Conservation (phyloP, 495 filamentous ascomycete genomes). For the Podospora appendiculata region DNA sequence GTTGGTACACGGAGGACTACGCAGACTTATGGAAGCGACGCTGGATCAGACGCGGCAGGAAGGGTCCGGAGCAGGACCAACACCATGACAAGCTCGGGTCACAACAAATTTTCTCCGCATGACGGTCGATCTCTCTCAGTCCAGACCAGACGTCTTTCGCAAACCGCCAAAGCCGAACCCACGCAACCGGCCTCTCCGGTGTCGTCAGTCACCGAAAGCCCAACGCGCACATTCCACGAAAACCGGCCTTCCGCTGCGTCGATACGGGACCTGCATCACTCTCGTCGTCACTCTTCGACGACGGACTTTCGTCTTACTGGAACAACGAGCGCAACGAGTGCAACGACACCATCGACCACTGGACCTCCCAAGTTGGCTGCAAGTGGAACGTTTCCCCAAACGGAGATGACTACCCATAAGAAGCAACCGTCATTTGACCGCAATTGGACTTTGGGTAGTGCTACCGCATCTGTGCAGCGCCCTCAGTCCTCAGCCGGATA, state of each 20-base stretch:
- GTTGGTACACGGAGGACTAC: constrained; percentile 35
- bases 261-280: constrained; percentile 74
- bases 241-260: constrained; percentile 71
- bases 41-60: constrained; percentile 40
- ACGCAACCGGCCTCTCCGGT: constrained; percentile 32
- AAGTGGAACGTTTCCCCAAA: constrained; percentile 26
- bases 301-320: constrained; percentile 56
- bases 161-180: constrained; percentile 34
- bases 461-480: constrained; percentile 22
- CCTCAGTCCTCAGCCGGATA: constrained; percentile 39
- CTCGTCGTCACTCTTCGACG: constrained; percentile 83
- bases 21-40: constrained; percentile 45
- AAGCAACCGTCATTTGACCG: constrained; percentile 86
- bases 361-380: constrained; percentile 18
- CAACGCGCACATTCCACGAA: constrained; percentile 39
- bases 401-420: constrained; percentile 44
- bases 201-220: constrained; percentile 47
- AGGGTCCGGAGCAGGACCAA: constrained; percentile 38
- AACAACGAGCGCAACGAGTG: constrained; percentile 14
- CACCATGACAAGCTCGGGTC: constrained; percentile 77
- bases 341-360: constrained; percentile 8
- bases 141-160: constrained; percentile 34
- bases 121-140: constrained; percentile 31
- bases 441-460: constrained; percentile 73
- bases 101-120: constrained; percentile 36